Evolutionary conservation across 805 yeast genomes (phyloP).

Genomic region (Cyberlindnera meyerae): DNA sequence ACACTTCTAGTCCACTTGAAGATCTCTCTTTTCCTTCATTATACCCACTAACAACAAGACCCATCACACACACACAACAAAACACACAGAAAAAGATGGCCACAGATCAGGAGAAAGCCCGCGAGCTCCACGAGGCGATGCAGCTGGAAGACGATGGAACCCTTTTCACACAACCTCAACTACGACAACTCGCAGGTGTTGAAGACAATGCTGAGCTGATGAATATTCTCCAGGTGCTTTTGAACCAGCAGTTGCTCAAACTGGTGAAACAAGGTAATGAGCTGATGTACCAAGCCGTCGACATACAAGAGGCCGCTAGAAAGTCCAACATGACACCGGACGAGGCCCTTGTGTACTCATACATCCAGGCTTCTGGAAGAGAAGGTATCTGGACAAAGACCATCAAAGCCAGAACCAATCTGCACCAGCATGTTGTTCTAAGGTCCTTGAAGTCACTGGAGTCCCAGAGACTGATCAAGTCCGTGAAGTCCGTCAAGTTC

Average conservation of each 20-base stretch:
- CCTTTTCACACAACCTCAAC: slow-evolving; percentile 64
- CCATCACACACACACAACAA: not conserved
- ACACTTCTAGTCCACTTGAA: no score
- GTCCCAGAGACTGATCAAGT: slow-evolving; percentile 75
- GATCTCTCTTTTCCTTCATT: no score
- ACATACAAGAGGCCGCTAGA: slow-evolving; percentile 68
- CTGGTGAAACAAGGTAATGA: slow-evolving; percentile 63
- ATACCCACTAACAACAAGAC: no score
- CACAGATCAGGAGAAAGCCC: slow-evolving; percentile 3
- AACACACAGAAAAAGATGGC: not conserved
- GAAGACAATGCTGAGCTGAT: slow-evolving; percentile 40
- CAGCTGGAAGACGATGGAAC: slow-evolving; percentile 39
- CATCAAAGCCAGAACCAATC: slow-evolving; percentile 77
- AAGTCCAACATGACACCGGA: slow-evolving; percentile 76
- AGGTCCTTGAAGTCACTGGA: slow-evolving; percentile 80
- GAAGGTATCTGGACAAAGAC: slow-evolving; percentile 97
- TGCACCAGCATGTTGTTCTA: slow-evolving; percentile 86
- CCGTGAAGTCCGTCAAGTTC: slow-evolving; percentile 83
- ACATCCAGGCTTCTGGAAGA: slow-evolving; percentile 87
- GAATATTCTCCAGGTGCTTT: slow-evolving; percentile 45
- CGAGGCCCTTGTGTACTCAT: slow-evolving; percentile 85
- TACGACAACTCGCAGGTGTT: slow-evolving; percentile 45
- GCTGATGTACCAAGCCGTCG: slow-evolving; percentile 70
- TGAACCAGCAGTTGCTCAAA: slow-evolving; percentile 59
- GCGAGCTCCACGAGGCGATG: slow-evolving; percentile 61